A percentile compares a stretch with the other conserved stretches of the same genome.
Evolutionary conservation across 805 yeast species (phyloP).

Genomic region (Metschnikowia peoriensis): DNA sequence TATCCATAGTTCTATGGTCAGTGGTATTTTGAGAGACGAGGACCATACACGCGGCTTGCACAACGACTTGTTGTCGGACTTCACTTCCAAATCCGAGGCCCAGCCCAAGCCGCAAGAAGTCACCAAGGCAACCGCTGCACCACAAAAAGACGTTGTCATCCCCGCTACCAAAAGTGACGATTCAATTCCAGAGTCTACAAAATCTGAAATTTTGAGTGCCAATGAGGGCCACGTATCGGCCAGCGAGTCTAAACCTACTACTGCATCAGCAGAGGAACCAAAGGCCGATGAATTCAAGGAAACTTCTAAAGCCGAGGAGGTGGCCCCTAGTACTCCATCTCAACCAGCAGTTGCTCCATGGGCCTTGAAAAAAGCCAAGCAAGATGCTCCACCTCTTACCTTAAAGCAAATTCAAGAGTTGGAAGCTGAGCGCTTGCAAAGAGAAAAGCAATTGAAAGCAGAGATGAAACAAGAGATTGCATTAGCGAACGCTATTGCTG

Average conservation of each 20-base stretch:
- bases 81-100: background rate
- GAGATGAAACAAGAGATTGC: conserved; percentile 30
- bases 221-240: background rate
- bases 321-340: background rate
- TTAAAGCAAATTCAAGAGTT: conserved; percentile 52
- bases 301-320: background rate
- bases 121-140: background rate
- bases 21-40: conserved; percentile 32
- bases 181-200: background rate
- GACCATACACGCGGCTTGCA: conserved; percentile 1
- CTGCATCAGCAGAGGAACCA: background rate
- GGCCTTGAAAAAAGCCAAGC: conserved; percentile 35
- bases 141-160: background rate
- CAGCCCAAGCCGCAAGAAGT: background rate
- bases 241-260: background rate
- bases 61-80: conserved; percentile 3
- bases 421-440: conserved; percentile 43
- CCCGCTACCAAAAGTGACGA: background rate
- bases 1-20: conserved; percentile 40
- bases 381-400: conserved; percentile 38
- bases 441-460: conserved; percentile 38
- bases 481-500: conserved; percentile 19
- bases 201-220: background rate
- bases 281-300: background rate
- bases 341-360: conserved; percentile 47